Base-by-base conservation (phyloP, 2,329 filamentous ascomycete genomes). In the Triangularia setosa region DNA sequence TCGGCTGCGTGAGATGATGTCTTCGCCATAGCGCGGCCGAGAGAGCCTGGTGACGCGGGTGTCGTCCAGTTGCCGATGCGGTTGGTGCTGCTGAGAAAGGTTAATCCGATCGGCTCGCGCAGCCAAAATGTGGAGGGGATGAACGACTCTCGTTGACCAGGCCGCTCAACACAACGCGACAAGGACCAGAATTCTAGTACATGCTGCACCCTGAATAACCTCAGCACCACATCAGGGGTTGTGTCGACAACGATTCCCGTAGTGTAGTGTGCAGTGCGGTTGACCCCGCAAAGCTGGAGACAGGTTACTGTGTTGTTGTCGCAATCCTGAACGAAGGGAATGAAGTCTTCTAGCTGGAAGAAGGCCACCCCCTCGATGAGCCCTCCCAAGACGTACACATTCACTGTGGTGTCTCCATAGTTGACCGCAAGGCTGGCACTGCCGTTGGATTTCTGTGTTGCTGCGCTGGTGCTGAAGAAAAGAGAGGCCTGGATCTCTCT, bases 21-120 rank as follows among this genome's bases (percentile, higher is more conserved):
- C 16, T 27, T 44, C 7, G 24, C 27, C 11, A 16, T 23, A 33
- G 16, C 40, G 14, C 18, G 30, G 12, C 23, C 33, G 30, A n/a
- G 53, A 58, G 14, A 58, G 21, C 30, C 55, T 52, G 18, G 54
- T 44, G 23, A 66, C 65, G 27, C 68, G 57, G 30, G 69, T 60
- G 2, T 72, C 40, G 27, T 65, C 65, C 24, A 70, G 65, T n/a
- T 62, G 65, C 60, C 67, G 27, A 62, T 64, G 68, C 56, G 63
- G 59, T 24, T 67, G 35, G 52, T 35, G 12, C 30, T 11, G 12
- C 12, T 35, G 30, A 35, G 30, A 16, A 35, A 11, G 30, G 30
- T 14, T 14, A 11, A 12, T 12, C 30, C 12, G 12, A 11, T 12
- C 7, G 30, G 30, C 30, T 35, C 30, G 12, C 30, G 30, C 30